A percentile compares a stretch with the other conserved stretches of the same genome.
Conservation (phyloP, 2,329 filamentous ascomycete genomes). For the Aurifilum marmelostoma region DNA sequence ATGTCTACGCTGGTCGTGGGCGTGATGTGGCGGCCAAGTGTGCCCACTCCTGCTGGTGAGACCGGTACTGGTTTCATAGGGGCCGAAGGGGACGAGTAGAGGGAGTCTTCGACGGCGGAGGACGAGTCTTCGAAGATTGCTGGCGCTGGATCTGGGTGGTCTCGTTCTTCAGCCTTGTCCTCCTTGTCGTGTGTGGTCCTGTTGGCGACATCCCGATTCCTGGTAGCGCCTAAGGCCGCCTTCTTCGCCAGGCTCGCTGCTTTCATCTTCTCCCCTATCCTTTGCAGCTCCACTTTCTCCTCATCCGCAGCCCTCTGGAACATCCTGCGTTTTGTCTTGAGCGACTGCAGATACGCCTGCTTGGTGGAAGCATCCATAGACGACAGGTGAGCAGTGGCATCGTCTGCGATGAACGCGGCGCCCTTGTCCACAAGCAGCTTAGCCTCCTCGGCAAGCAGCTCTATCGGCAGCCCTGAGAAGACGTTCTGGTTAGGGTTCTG, state of each 20-base stretch:
- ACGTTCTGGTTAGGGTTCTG: constrained; percentile 95
- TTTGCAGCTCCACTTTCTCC: constrained; percentile 40
- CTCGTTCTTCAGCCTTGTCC: constrained; percentile 5
- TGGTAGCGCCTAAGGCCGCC: neutral
- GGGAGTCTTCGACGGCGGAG: neutral
- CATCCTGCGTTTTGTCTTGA: constrained; percentile 46
- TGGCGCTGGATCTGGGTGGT: neutral
- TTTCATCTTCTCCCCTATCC: constrained; percentile 31
- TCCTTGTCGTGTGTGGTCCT: neutral
- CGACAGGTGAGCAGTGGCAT: constrained; percentile 69
- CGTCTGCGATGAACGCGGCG: constrained; percentile 80
- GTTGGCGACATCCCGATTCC: neutral
- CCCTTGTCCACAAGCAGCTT: constrained; percentile 76
- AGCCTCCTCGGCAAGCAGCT: constrained; percentile 90
- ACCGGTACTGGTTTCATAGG: neutral
- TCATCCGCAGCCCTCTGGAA: constrained; percentile 47
- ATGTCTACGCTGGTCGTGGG: constrained; percentile 43
- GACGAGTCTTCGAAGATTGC: constrained; percentile 8
- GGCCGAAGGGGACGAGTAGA: constrained; percentile 12
- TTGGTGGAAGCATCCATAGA: constrained; percentile 62
- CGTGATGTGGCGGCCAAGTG: constrained; percentile 47
- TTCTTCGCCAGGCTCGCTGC: constrained; percentile 25
- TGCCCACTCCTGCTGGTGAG: constrained; percentile 26
- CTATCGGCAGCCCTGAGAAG: constrained; percentile 84
- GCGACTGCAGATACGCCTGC: constrained; percentile 65